Evolutionary conservation across 805 yeast genomes (phyloP).

Genomic region (Cyberlindnera bimundalis): DNA sequence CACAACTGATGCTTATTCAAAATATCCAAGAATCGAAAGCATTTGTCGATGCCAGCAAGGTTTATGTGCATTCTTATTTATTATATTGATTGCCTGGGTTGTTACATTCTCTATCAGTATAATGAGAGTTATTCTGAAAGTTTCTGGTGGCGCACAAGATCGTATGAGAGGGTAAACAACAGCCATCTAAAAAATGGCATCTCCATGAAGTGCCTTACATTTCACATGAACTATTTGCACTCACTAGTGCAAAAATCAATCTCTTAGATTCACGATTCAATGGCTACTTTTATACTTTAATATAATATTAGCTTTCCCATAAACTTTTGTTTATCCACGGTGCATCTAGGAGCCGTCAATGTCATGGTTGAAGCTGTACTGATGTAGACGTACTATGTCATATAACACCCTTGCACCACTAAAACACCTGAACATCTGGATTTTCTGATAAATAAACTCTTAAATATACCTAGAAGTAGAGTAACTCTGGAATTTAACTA

Average conservation of each 20-base stretch:
- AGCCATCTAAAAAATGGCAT: no score
- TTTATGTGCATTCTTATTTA: slow-evolving; percentile 72
- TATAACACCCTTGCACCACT: background rate
- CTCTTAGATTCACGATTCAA: no score
- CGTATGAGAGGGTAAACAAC: no score
- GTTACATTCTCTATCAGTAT: slow-evolving; percentile 80
- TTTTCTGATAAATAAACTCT: no score
- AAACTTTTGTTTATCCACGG: no score
- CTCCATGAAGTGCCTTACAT: no score
- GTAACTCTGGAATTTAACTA: no score
- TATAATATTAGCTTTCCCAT: no score
- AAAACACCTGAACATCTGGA: background rate
- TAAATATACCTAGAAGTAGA: no score
- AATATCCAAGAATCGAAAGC: slow-evolving; percentile 37
- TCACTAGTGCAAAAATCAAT: no score
- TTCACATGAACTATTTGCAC: no score
- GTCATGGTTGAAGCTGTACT: background rate
- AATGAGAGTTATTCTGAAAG: slow-evolving; percentile 74
- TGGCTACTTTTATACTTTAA: no score
- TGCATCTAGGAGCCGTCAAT: background rate
- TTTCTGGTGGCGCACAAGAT: slow-evolving; percentile 25
- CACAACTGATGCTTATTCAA: slow-evolving; percentile 20
- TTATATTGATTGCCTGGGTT: slow-evolving; percentile 80
- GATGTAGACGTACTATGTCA: background rate
- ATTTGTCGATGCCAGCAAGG: slow-evolving; percentile 80